Conservation (phyloP, 441 rosid species). For the Breynia disticha region DNA sequence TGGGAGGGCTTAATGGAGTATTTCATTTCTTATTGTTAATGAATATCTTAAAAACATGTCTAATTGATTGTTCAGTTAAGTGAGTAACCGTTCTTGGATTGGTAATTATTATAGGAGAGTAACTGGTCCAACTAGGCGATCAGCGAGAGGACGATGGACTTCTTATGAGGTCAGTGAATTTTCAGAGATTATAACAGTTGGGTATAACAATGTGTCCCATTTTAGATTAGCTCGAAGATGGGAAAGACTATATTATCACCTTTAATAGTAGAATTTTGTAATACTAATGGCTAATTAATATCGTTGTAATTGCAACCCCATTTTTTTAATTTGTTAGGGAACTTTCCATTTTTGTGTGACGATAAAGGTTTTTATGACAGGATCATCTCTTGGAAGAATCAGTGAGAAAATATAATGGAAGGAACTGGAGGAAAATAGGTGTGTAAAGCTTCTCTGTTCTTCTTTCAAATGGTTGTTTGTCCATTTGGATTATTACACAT, state of each 20-base stretch:
- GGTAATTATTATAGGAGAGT: conserved; percentile 20
- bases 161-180: conserved; percentile 32
- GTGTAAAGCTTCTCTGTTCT: neutral
- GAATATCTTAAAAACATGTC: no score
- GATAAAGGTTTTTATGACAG: conserved; percentile 14
- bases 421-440: conserved; percentile 46
- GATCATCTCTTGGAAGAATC: conserved; percentile 24
- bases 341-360: neutral
- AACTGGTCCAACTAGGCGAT: conserved; percentile 32
- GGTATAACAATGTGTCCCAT: no score
- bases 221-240: no score
- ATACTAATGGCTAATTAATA: neutral
- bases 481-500: neutral
- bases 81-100: neutral
- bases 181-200: neutral
- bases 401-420: conserved; percentile 27
- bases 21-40: no score
- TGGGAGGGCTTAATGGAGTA: neutral
- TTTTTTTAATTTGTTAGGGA: neutral
- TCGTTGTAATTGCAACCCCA: neutral
- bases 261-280: no score
- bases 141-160: conserved; percentile 43
- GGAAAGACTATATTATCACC: no score
- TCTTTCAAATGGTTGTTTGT: neutral
- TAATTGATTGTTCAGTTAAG: no score